Percentiles rank a stretch among this genome's conserved stretches.
Conservation (phyloP, 2,329 filamentous ascomycete species). For the Fusarium goolgardi region DNA sequence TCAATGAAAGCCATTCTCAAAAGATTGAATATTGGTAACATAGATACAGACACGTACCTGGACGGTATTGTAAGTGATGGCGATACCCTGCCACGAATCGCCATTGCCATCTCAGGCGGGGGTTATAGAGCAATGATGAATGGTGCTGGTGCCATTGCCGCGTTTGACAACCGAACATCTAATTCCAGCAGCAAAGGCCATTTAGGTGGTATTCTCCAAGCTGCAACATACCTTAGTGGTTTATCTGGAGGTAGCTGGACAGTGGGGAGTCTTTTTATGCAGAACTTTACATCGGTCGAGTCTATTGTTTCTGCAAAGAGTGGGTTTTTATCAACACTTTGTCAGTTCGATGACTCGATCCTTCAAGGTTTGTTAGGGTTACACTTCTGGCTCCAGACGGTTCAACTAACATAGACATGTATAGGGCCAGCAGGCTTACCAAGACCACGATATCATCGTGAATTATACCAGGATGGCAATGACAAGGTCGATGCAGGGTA, state of each 20-base stretch:
- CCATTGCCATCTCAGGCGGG: constrained; percentile 79
- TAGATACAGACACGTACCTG: constrained; percentile 77
- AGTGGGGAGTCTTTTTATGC: constrained; percentile 77
- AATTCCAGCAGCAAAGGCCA: constrained; percentile 62
- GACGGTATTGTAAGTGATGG: constrained; percentile 72
- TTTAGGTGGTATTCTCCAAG: constrained; percentile 78
- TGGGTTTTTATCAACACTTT: constrained; percentile 32
- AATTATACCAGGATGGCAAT: constrained; percentile 67
- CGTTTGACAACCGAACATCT: constrained; percentile 75
- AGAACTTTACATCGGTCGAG: constrained; percentile 78
- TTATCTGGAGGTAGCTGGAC: constrained; percentile 82
- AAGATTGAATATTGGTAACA: constrained; percentile 74
- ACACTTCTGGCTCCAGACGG: too few species aligned
- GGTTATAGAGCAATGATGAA: constrained; percentile 83
- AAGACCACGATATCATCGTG: constrained; percentile 65
- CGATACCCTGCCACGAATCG: constrained; percentile 64
- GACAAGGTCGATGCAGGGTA: constrained; percentile 72
- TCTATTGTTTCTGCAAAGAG: constrained; percentile 33
- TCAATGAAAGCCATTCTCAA: constrained; percentile 77
- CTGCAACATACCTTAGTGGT: constrained; percentile 78
- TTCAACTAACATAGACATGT: not conserved
- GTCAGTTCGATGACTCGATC: constrained; percentile 36
- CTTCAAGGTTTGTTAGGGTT: constrained; percentile 46
- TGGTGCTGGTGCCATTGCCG: constrained; percentile 77
- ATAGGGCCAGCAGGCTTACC: constrained; percentile 28